Base-by-base conservation (phyloP, 2,329 filamentous ascomycete genomes). In the Stachybotrys chlorohalonatus region DNA sequence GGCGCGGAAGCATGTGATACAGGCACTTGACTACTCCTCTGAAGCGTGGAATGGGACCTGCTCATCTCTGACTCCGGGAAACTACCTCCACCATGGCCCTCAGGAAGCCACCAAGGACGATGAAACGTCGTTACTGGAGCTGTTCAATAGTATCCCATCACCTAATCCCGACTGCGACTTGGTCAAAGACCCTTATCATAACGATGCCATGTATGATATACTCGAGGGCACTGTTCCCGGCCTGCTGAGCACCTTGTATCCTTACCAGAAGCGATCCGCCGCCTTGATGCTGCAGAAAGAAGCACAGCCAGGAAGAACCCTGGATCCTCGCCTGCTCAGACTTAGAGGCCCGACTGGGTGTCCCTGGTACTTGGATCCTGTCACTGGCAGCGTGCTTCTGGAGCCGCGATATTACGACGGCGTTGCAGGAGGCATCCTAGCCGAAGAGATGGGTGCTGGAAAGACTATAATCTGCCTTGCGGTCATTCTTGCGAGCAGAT, bases 401-500 rank as follows among this genome's bases (percentile, higher is more conserved):
- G 81, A 87, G n/a, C 85, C 88, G 11, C 78, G 80, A 2, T 81
- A 82, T 56, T 96, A 93, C 61, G 90, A 94, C 49, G 79, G 83
- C 31, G 80, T 85, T 6, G 78, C 80, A 55, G 91, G 92, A 39
- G 93, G 91, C 3, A 87, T 93, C 13, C 72, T 91, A 13, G 87
- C 88, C 0, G 89, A 94, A 64, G 86, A 89, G 59, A 92, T 92
- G 88, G 87, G 86, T 6, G 73, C 81, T 0, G 92, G 93, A 0
- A 97, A 96, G 73, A 96, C 93, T 0, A 71, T 96, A 31, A 95
- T 96, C 11, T 93, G 88, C 59, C 72, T 97, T 16, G 78, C 86
- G 7, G 72, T 90, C 2, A 84, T 96, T 46, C 74, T 95, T 31
- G 85, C 90, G 3, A 95, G 90, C 0, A 84, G 81, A 61, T 76